Evolutionary conservation across 192 early-diverging fungal species (phyloP).

Genomic region (Rhizophagus sp.): DNA sequence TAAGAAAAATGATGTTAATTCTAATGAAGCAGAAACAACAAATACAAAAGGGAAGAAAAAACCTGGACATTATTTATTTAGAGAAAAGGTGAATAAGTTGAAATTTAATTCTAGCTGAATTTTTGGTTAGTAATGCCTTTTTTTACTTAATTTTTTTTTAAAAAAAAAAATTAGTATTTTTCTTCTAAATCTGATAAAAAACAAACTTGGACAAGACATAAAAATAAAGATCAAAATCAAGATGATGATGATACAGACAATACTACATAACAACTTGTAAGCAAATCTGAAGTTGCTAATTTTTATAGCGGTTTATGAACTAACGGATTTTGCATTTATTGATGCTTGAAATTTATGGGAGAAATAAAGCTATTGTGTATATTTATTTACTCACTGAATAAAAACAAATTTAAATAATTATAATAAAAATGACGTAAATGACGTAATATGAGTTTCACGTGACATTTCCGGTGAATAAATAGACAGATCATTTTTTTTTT

Average conservation of each 20-base stretch:
- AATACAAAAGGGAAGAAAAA: constrained; percentile 22
- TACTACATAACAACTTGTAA: too few species aligned
- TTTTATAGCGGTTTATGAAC: too few species aligned
- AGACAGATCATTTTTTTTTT: too few species aligned
- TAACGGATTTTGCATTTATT: too few species aligned
- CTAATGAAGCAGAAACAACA: constrained; percentile 19
- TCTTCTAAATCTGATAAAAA: constrained; percentile 23
- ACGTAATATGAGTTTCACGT: too few species aligned
- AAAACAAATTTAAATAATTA: too few species aligned
- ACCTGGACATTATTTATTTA: constrained; percentile 43
- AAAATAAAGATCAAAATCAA: neutral
- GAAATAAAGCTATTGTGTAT: too few species aligned
- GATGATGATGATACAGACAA: neutral
- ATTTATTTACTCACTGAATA: too few species aligned
- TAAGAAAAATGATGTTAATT: constrained; percentile 23
- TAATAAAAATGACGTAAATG: too few species aligned
- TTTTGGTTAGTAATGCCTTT: neutral
- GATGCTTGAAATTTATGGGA: too few species aligned
- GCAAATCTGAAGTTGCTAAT: too few species aligned
- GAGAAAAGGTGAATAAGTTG: constrained; percentile 37
- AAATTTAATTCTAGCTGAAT: neutral
- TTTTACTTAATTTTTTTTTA: neutral
- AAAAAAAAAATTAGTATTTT: constrained; percentile 1
- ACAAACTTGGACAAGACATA: constrained; percentile 5
- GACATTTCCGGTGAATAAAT: too few species aligned